Evolutionary conservation across 2,329 filamentous ascomycete species (phyloP), one percentile per base, ranked within the genome.

Genomic region (Tolypocladium nubicola): DNA sequence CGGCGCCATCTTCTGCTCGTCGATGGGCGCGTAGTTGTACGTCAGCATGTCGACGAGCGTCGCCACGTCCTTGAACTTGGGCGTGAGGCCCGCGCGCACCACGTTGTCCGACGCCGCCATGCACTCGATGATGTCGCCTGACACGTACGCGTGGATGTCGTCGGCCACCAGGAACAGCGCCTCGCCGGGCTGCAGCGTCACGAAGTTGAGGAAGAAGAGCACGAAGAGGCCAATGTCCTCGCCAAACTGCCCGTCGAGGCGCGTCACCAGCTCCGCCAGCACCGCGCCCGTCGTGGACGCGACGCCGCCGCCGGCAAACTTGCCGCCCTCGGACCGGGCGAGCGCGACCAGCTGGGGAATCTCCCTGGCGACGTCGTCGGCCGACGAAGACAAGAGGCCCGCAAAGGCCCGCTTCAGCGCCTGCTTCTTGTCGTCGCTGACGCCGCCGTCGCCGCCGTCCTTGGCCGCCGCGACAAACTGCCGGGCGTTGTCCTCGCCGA

Each of bases 41-140:
- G 94, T 99, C 63, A 99, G 77, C 86, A 96, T 96, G 60, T 85
- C 81, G 39, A 93, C 90, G 13, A 99, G 79, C 0, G 91, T 97
- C 56, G 85, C 76, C 26, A 97, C 90, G 65, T 99, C 94, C 76
- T 97, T 97, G 81, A 96, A 99, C 71, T 99, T 99, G 57, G 94
- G 94, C 0, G 94, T 99, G 73, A 99, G 94, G 49, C 94, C 94
- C 0, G 94, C 94, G 57, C 94, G 90, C 55, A 99, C 92, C 40
- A 99, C 94, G 64, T 99, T 99, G 80, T 99, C 94, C n/a, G 90
- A 96, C 10, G 90, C 88, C 0, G 94, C 94, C 94, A 99, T 99
- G 78, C 94, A 99, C 75, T 99, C 94, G 70, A 99, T 91, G 64
- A 99, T 96, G 68, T 99, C 93, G 59, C 90, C 90, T 3, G 87